Conservation (phyloP, 2,329 filamentous ascomycete species). For the Epichloe coenophiala region DNA sequence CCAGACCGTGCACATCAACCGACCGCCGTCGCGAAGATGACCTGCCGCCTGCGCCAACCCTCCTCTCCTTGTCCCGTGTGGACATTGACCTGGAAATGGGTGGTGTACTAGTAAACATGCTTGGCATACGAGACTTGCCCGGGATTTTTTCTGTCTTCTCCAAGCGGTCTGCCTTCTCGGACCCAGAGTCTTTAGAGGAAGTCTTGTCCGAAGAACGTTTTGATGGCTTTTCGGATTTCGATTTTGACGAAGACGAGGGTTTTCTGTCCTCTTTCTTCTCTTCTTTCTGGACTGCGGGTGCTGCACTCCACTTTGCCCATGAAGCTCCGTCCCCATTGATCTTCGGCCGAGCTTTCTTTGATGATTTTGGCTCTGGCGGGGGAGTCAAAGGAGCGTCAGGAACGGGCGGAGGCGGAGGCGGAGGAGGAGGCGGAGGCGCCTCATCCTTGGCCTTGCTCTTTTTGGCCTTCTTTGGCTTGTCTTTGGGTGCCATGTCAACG, state of each 20-base stretch:
- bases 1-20: slow-evolving; percentile 50
- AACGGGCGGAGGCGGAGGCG: slow-evolving; percentile 29
- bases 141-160: slow-evolving; percentile 31
- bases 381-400: slow-evolving; percentile 36
- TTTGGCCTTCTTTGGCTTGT: slow-evolving; percentile 22
- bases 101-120: slow-evolving; percentile 51
- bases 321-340: slow-evolving; percentile 58
- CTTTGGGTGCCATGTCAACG: slow-evolving; percentile 34
- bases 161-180: slow-evolving; percentile 50
- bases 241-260: slow-evolving; percentile 38
- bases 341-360: slow-evolving; percentile 64
- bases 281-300: slow-evolving; percentile 28
- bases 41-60: slow-evolving; percentile 35
- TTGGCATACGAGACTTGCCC: slow-evolving; percentile 41
- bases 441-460: slow-evolving; percentile 18
- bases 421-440: slow-evolving; percentile 23
- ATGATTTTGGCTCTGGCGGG: slow-evolving; percentile 42
- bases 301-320: slow-evolving; percentile 64
- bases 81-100: slow-evolving; percentile 57
- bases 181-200: slow-evolving; percentile 56
- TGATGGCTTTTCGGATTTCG: slow-evolving; percentile 48
- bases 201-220: slow-evolving; percentile 41
- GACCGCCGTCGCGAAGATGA: slow-evolving; percentile 59
- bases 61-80: slow-evolving; percentile 45
- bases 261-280: slow-evolving; percentile 26